Conservation (phyloP, 192 early-diverging fungal species). For the Chytriomyces sp. region DNA sequence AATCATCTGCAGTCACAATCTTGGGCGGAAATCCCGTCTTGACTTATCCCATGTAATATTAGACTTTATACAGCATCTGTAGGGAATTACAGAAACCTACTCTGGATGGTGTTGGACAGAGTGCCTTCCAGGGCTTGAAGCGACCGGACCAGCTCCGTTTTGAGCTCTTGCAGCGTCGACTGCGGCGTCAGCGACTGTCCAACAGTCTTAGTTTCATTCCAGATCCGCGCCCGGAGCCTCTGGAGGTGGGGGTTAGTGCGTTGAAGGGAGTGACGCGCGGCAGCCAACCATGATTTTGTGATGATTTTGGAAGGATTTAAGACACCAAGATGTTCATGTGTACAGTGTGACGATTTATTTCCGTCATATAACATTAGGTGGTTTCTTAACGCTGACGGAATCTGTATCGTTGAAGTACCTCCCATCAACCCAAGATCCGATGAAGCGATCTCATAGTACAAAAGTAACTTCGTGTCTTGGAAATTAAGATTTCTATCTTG, state of each 20-base stretch:
- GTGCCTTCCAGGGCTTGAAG: neutral
- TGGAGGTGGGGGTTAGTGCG: too few species aligned
- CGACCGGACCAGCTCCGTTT: neutral
- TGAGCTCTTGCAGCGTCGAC: constrained; percentile 6
- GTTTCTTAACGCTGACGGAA: neutral
- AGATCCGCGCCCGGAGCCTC: constrained; percentile 15
- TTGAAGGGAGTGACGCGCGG: neutral
- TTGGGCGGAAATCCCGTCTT: constrained; percentile 33
- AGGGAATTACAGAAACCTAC: neutral
- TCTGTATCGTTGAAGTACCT: too few species aligned
- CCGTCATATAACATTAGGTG: neutral
- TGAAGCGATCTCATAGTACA: too few species aligned
- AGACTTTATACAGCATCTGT: neutral
- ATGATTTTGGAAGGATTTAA: neutral
- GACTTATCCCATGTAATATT: constrained; percentile 23
- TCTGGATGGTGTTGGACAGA: neutral
- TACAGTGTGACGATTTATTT: too few species aligned
- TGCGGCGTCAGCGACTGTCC: constrained; percentile 9
- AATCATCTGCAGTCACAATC: neutral
- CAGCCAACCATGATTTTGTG: neutral
- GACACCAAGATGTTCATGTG: neutral
- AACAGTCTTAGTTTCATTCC: neutral
- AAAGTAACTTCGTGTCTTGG: too few species aligned
- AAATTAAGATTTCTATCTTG: too few species aligned
- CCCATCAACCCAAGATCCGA: too few species aligned